Base-by-base conservation (phyloP, 768 basidiomycete species). In the Lactifluus hygrophoroides region DNA sequence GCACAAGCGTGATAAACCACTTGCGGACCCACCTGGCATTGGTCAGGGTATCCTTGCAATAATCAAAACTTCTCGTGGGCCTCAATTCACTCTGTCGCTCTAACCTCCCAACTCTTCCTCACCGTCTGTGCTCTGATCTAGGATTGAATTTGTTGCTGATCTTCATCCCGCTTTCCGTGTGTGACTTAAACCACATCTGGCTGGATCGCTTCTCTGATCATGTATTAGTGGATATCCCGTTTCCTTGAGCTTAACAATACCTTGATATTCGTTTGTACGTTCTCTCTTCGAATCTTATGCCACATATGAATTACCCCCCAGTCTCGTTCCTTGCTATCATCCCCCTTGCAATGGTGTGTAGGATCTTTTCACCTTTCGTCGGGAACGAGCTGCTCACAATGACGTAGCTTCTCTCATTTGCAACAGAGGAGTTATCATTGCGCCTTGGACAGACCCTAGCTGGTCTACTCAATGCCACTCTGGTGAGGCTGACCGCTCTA, bases 371-470 rank as follows among this genome's bases (percentile, higher is more conserved):
- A 30, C 30, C 1, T 9, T 23, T n/a, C n/a, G n/a, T n/a, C n/a
- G n/a, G 46, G 28, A 13, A 34, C 34, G 30, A 34, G 1, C 28
- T 8, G 7, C 32, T 59, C 13, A 63, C 61, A 19, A 66, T 30
- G 9, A 17, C 49, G 42, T 47, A 89, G 86, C 71, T 92, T 5
- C 76, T 93, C 2, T 86, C 84, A 0, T 92, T 91, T 66, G 89
- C 89, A 1, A 94, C 91, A 0, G 91, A 94, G 58, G 88, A 94
- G 62, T 64, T 94, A 17, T 88, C 91, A 3, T 66, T 90, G 55
- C 82, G 90, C 28, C 84, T 92, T 1, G 91, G 90, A 1, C 85
- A 89, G 69, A 90, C 90, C 2, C 72, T 91, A 11, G 89, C 90
- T 3, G 90, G 90, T 38, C 77, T 94, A 2, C 69, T 94, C 55